Percentiles rank a stretch among this genome's conserved stretches.
phyloP scores from a whole-genome alignment of 2,329 filamentous ascomycete genomes.

The Cladobotryum mycophilum region DNA sequence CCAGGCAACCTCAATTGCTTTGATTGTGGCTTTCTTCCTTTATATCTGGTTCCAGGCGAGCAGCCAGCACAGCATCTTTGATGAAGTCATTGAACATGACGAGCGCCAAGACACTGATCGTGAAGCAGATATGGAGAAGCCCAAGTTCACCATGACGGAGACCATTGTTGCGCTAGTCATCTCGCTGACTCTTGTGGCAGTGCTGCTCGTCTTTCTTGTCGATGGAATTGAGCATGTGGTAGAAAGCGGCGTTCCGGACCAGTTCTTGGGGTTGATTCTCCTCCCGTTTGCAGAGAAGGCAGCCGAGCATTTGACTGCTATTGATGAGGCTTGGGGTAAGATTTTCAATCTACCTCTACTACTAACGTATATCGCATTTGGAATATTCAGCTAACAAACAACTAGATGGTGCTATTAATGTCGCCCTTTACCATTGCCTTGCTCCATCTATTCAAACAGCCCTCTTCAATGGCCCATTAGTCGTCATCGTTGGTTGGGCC shows the following conservation, averaged over 20 bases:
- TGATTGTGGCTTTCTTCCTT: constrained; percentile 45
- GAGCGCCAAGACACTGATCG: constrained; percentile 53
- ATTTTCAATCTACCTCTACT: no score
- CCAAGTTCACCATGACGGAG: constrained; percentile 61
- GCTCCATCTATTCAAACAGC: constrained; percentile 71
- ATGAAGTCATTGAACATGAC: constrained; percentile 44
- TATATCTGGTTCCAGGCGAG: constrained; percentile 57
- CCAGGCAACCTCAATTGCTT: constrained; percentile 48
- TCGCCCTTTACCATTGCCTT: constrained; percentile 65
- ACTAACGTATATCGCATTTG: no score
- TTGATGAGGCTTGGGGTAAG: constrained; percentile 59
- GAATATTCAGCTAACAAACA: no score
- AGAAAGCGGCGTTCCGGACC: constrained; percentile 25
- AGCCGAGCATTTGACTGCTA: constrained; percentile 62
- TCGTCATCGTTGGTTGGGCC: constrained; percentile 66
- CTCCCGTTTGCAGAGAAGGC: constrained; percentile 64
- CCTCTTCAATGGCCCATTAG: constrained; percentile 65
- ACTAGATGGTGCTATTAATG: constrained; percentile 44
- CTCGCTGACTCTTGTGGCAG: constrained; percentile 52
- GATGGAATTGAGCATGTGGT: constrained; percentile 52
- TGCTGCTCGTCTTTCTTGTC: constrained; percentile 64
- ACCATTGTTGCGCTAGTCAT: constrained; percentile 53
- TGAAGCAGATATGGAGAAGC: constrained; percentile 48
- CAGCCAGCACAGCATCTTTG: constrained; percentile 58
- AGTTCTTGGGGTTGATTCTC: constrained; percentile 50